phyloP scores from a whole-genome alignment of 495 filamentous ascomycete species.

The Sabuloglossum arenarium region DNA sequence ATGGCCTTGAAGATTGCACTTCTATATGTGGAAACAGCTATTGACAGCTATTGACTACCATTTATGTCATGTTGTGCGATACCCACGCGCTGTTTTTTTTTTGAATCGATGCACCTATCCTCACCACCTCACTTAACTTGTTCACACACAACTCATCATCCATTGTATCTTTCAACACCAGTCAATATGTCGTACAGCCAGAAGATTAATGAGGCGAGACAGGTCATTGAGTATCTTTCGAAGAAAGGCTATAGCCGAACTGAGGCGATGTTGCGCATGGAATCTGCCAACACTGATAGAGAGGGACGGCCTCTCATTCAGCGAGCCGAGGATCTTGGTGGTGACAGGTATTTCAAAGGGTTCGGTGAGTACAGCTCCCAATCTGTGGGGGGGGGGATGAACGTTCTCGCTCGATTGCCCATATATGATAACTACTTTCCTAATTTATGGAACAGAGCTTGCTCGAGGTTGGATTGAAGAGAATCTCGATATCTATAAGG shows the following conservation, averaged over 20 bases:
- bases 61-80: not conserved
- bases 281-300: conserved; percentile 60
- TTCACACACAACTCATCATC: not conserved
- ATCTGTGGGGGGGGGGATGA: not conserved
- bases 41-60: not conserved
- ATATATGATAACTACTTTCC: not conserved
- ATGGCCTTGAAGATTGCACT: not conserved
- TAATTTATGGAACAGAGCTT: conserved; percentile 24
- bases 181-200: not conserved
- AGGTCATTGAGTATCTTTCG: conserved; percentile 90
- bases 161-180: not conserved
- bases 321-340: conserved; percentile 42
- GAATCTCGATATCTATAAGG: conserved; percentile 84
- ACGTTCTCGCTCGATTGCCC: not conserved
- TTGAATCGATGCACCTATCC: not conserved
- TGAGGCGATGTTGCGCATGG: conserved; percentile 78
- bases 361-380: conserved; percentile 29
- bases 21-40: not conserved
- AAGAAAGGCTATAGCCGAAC: conserved; percentile 92
- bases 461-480: conserved; percentile 69
- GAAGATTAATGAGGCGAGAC: not conserved
- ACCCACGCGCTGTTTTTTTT: not conserved
- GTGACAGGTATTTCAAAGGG: conserved; percentile 51
- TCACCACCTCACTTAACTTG: not conserved
- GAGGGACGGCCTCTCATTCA: conserved; percentile 48